A percentile compares a stretch with the other conserved stretches of the same genome.
Conservation (phyloP, 768 basidiomycete genomes). For the Suillus bovinus region DNA sequence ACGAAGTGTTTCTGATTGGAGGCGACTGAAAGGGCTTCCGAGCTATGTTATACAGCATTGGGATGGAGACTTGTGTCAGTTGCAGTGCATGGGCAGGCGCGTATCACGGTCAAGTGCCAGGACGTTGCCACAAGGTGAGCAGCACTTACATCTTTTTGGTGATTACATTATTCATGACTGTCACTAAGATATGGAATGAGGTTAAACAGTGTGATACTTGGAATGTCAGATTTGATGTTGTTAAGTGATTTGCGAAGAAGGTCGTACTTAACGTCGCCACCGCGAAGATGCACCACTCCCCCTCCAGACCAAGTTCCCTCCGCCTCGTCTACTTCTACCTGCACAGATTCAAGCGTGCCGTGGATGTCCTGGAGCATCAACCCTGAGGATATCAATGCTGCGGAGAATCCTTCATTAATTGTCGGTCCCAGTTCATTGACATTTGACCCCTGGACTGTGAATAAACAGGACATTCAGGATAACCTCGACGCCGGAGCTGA, state of each 20-base stretch:
- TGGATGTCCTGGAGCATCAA: too few species aligned
- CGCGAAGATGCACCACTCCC: background rate
- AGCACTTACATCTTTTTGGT: background rate
- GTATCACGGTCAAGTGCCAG: background rate
- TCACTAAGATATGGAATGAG: background rate
- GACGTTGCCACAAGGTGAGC: background rate
- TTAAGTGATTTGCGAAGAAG: background rate
- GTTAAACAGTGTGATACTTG: background rate
- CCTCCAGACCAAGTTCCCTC: background rate
- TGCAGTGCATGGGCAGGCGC: background rate
- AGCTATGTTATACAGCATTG: background rate
- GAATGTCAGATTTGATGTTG: background rate
- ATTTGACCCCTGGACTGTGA: too few species aligned
- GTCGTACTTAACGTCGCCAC: background rate
- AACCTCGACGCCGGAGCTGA: too few species aligned
- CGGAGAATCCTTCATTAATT: background rate
- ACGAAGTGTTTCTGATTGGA: background rate
- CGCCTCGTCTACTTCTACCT: too few species aligned
- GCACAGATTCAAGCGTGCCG: too few species aligned
- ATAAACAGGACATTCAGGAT: too few species aligned
- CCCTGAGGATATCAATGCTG: too few species aligned
- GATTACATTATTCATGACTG: background rate
- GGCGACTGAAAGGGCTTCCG: background rate
- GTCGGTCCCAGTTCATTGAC: background rate
- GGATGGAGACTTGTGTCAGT: background rate